Percentiles rank a stretch among this genome's conserved stretches.
Evolutionary conservation across 495 filamentous ascomycete species (phyloP).

Genomic region (Penicillium simplicissimum): DNA sequence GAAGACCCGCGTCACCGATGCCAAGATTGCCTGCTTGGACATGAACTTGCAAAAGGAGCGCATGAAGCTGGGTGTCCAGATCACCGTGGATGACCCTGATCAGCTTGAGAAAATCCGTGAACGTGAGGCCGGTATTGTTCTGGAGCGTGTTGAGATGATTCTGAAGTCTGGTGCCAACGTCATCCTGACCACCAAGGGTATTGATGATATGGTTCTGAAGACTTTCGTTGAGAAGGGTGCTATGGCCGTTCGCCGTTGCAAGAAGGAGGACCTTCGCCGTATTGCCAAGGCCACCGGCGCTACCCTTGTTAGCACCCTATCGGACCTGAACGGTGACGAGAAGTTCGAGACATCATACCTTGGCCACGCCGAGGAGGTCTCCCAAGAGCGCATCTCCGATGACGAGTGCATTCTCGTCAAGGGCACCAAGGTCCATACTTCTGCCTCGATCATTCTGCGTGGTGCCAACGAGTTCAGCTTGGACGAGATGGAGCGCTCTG

Average conservation of each 20-base stretch:
- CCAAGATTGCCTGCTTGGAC: slow-evolving; percentile 95
- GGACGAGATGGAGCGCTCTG: slow-evolving; percentile 98
- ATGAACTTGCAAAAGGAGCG: slow-evolving; percentile 98
- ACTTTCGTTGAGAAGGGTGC: slow-evolving; percentile 91
- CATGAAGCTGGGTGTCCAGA: slow-evolving; percentile 98
- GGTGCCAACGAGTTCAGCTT: slow-evolving; percentile 95
- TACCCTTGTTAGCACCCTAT: slow-evolving; percentile 86
- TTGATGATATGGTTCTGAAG: slow-evolving; percentile 95
- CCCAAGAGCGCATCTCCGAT: slow-evolving; percentile 95
- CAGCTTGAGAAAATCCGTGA: slow-evolving; percentile 96
- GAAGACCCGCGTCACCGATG: slow-evolving; percentile 88
- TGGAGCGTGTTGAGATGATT: slow-evolving; percentile 95
- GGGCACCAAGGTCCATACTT: slow-evolving; percentile 89
- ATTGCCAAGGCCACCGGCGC: slow-evolving; percentile 97
- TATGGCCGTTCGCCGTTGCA: slow-evolving; percentile 95
- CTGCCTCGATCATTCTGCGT: slow-evolving; percentile 94
- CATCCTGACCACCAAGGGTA: slow-evolving; percentile 94
- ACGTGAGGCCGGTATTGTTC: slow-evolving; percentile 86
- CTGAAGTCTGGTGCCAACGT: slow-evolving; percentile 97
- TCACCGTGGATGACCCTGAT: slow-evolving; percentile 94
- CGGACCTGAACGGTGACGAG: slow-evolving; percentile 97
- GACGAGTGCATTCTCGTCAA: slow-evolving; percentile 98
- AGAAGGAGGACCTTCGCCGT: slow-evolving; percentile 96
- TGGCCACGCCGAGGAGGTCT: slow-evolving; percentile 90
- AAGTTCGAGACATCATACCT: slow-evolving; percentile 88